phyloP scores from a whole-genome alignment of 805 yeast genomes.

The Metschnikowia matae region DNA sequence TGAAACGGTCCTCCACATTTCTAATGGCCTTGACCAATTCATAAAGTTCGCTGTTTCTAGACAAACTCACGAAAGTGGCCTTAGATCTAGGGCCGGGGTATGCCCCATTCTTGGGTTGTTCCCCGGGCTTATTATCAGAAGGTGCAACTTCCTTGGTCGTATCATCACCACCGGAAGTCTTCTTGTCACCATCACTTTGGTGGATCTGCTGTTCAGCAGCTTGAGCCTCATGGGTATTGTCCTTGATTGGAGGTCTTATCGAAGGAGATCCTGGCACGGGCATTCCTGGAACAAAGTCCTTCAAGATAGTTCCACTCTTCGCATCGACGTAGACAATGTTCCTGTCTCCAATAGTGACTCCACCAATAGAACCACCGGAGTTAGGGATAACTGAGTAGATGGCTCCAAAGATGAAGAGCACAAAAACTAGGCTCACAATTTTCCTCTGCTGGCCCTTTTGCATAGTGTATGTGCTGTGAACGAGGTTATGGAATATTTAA shows the following conservation, averaged over 20 bases:
- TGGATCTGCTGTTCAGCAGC: slow-evolving; percentile 12
- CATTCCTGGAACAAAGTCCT: slow-evolving; percentile 3
- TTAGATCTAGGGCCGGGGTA: slow-evolving; percentile 11
- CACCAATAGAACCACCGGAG: neutral
- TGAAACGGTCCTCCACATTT: slow-evolving; percentile 86
- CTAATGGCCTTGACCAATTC: slow-evolving; percentile 61
- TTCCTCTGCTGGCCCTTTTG: slow-evolving; percentile 4
- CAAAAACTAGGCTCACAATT: slow-evolving; percentile 3
- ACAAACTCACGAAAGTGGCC: slow-evolving; percentile 57
- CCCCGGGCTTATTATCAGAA: neutral
- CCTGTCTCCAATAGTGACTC: neutral
- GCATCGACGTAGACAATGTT: slow-evolving; percentile 17
- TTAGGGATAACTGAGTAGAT: neutral
- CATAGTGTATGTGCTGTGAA: neutral
- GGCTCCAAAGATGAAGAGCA: slow-evolving; percentile 1
- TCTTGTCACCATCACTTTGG: neutral
- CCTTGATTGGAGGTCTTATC: slow-evolving; percentile 7
- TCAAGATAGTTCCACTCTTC: slow-evolving; percentile 12
- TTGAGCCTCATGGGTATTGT: slow-evolving; percentile 4
- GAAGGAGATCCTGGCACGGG: neutral
- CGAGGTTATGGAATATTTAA: neutral
- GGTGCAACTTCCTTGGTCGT: neutral
- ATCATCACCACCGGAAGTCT: neutral
- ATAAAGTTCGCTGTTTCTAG: slow-evolving; percentile 70
- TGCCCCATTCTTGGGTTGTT: neutral